Evolutionary conservation across 2,329 filamentous ascomycete genomes (phyloP).

Genomic region (Botryotinia globosa): DNA sequence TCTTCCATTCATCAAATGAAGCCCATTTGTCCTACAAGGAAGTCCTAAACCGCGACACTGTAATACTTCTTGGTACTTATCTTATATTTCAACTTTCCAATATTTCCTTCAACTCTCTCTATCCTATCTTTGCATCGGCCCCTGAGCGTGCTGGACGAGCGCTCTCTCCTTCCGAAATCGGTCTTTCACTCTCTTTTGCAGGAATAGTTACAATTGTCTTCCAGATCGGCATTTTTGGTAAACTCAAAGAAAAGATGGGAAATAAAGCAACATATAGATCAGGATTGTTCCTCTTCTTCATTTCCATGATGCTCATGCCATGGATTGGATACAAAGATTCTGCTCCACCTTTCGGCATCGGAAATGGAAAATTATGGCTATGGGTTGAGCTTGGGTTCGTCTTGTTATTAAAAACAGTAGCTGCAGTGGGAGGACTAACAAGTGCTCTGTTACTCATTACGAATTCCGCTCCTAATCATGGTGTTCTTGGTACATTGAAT

Average conservation of each 20-base stretch:
- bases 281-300: constrained; percentile 73
- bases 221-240: constrained; percentile 81
- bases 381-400: constrained; percentile 79
- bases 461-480: constrained; percentile 83
- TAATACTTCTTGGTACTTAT: constrained; percentile 80
- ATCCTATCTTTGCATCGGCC: constrained; percentile 85
- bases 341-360: constrained; percentile 53
- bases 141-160: constrained; percentile 71
- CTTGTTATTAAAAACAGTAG: constrained; percentile 84
- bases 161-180: constrained; percentile 76
- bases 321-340: constrained; percentile 77
- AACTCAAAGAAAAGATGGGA: constrained; percentile 72
- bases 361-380: constrained; percentile 65
- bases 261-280: constrained; percentile 82
- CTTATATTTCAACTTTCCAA: constrained; percentile 92
- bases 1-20: constrained; percentile 44
- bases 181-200: constrained; percentile 78
- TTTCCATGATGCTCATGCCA: constrained; percentile 84
- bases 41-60: constrained; percentile 74
- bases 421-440: constrained; percentile 85
- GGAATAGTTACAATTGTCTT: constrained; percentile 85
- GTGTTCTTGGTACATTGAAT: constrained; percentile 84
- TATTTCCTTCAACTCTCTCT: constrained; percentile 91
- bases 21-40: constrained; percentile 52
- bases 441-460: constrained; percentile 93